Percentiles rank a stretch among this genome's conserved stretches.
Evolutionary conservation across 805 yeast genomes (phyloP).

Genomic region (Ogataea parapolymorpha): DNA sequence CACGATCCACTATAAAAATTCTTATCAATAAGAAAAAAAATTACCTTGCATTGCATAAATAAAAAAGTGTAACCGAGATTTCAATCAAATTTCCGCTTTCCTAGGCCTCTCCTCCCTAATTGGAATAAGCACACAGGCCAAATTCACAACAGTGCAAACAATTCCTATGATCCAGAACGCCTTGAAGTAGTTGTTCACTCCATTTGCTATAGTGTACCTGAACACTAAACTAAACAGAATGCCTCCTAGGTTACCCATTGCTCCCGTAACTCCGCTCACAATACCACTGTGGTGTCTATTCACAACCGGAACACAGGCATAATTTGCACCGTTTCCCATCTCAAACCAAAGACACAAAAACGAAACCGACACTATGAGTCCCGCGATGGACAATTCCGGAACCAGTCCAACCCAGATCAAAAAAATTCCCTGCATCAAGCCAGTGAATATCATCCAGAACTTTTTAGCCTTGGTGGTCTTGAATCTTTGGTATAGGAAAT

Average conservation of each 20-base stretch:
- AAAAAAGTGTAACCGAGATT: not conserved
- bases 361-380: slow-evolving; percentile 30
- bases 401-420: slow-evolving; percentile 35
- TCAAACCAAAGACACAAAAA: slow-evolving; percentile 35
- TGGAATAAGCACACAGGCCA: slow-evolving; percentile 23
- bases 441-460: slow-evolving; percentile 31
- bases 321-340: slow-evolving; percentile 39
- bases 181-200: slow-evolving; percentile 28
- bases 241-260: slow-evolving; percentile 37
- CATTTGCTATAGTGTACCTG: slow-evolving; percentile 28
- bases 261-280: slow-evolving; percentile 37
- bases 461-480: slow-evolving; percentile 32
- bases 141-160: slow-evolving; percentile 26
- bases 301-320: slow-evolving; percentile 34
- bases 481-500: slow-evolving; percentile 28
- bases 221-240: slow-evolving; percentile 35
- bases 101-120: slow-evolving; percentile 27
- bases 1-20: not conserved
- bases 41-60: not conserved
- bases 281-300: slow-evolving; percentile 35
- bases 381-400: slow-evolving; percentile 27
- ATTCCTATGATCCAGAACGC: slow-evolving; percentile 35
- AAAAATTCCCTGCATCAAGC: slow-evolving; percentile 33
- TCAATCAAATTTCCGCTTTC: not conserved
- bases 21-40: not conserved